A percentile compares a stretch with the other conserved stretches of the same genome.
Conservation (phyloP, 306 rosid species). For the Castanospermum australe region DNA sequence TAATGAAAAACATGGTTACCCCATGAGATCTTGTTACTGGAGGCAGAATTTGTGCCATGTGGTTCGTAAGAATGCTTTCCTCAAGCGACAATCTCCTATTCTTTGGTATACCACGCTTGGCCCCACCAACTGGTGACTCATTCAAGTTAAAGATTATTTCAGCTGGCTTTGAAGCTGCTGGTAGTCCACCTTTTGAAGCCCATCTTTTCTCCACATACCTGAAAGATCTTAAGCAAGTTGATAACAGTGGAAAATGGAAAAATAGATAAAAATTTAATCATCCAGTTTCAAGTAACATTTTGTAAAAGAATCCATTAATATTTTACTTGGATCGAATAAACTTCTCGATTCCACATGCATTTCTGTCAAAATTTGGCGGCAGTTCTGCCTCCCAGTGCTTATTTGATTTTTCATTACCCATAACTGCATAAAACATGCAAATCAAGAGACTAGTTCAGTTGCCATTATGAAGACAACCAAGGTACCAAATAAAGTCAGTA, state of each 20-base stretch:
- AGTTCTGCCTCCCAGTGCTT: conserved; percentile 78
- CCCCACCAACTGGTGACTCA: conserved; percentile 25
- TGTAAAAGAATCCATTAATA: conserved; percentile 24
- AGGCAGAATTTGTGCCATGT: conserved; percentile 33
- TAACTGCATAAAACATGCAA: conserved; percentile 43
- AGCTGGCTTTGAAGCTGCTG: conserved; percentile 32
- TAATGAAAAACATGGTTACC: conserved; percentile 42
- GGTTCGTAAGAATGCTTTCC: conserved; percentile 61
- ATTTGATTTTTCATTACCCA: conserved; percentile 77
- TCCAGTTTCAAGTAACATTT: background rate
- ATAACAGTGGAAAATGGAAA: conserved; percentile 21
- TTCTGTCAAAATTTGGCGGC: conserved; percentile 54
- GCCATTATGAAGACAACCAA: background rate
- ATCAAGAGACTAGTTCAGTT: conserved; percentile 24
- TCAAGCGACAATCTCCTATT: conserved; percentile 72
- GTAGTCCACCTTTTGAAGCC: conserved; percentile 43
- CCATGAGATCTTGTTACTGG: conserved; percentile 37
- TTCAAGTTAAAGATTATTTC: conserved; percentile 32
- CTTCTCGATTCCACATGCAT: conserved; percentile 44
- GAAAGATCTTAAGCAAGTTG: conserved; percentile 33
- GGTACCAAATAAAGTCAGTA: background rate
- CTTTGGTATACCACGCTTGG: conserved; percentile 37
- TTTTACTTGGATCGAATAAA: conserved; percentile 76
- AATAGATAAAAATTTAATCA: conserved; percentile 18
- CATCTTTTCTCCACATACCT: conserved; percentile 81